Evolutionary conservation across 1,139 yeast species (phyloP).

Genomic region (Arxiozyma telluris): DNA sequence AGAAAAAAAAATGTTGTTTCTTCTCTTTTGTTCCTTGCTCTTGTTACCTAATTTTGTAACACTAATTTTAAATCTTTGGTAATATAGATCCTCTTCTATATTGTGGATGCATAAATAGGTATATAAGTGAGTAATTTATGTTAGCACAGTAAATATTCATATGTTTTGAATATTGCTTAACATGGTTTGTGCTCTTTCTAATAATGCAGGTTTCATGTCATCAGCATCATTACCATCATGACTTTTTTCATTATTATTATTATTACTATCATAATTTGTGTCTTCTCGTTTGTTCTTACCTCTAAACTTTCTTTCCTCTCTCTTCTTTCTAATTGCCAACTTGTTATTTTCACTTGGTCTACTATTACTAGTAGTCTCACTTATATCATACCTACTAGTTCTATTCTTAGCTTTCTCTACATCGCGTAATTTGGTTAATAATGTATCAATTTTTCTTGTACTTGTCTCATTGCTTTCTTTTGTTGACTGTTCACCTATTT

Average conservation of each 20-base stretch:
- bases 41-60: neutral
- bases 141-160: neutral
- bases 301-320: constrained; percentile 1
- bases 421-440: constrained; percentile 22
- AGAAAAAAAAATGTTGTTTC: too few relatives aligned
- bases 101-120: too few relatives aligned
- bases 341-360: too few relatives aligned
- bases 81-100: neutral
- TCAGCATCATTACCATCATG: constrained; percentile 1
- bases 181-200: constrained; percentile 21
- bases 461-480: constrained; percentile 8
- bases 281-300: neutral
- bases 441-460: constrained; percentile 19
- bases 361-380: neutral
- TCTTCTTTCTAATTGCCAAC: neutral
- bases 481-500: constrained; percentile 2
- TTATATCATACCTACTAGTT: neutral
- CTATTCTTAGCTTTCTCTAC: neutral
- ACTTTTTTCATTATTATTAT: neutral
- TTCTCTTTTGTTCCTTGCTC: too few relatives aligned
- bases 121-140: neutral
- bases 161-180: constrained; percentile 21
- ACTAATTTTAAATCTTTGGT: neutral
- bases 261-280: neutral
- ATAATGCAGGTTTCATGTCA: constrained; percentile 5